These are phyloP conservation scores for Cornus kousa DNA, from an alignment of 148 eudicot species.

Conservation along the genomic window DNA sequence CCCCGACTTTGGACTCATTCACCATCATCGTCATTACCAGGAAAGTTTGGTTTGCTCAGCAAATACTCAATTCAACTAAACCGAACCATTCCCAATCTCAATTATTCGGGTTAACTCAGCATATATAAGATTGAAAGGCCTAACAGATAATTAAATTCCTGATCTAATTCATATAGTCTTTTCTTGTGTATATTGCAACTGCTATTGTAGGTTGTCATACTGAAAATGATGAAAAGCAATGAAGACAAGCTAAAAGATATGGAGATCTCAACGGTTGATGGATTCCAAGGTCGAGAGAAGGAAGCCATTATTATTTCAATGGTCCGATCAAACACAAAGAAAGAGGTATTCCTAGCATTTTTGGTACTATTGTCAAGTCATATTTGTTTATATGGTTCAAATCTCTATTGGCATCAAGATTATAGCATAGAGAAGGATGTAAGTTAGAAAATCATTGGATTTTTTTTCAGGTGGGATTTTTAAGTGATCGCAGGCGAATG, in stretches of 20 bases:
- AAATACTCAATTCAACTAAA: neutral
- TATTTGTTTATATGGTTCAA: neutral
- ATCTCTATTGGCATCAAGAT: conserved; percentile 1
- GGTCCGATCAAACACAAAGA: conserved; percentile 95
- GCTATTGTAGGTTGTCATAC: conserved; percentile 65
- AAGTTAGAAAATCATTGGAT: neutral
- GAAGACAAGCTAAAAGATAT: conserved; percentile 72
- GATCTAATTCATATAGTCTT: neutral
- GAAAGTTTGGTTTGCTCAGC: neutral
- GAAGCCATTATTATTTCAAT: conserved; percentile 96
- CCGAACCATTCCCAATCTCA: too few relatives aligned
- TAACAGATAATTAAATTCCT: neutral
- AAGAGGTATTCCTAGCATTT: conserved; percentile 59
- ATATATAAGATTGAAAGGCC: neutral
- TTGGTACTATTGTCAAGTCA: neutral
- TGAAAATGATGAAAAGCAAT: conserved; percentile 69
- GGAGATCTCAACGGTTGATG: conserved; percentile 97
- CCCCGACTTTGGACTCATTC: neutral
- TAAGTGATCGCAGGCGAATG: conserved; percentile 91
- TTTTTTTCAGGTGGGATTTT: conserved; percentile 75
- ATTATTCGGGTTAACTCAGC: too few relatives aligned
- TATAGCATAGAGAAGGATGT: neutral
- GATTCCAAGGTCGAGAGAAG: conserved; percentile 97
- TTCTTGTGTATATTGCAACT: conserved; percentile 3
- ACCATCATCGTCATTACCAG: neutral